phyloP scores from a whole-genome alignment of 2,329 filamentous ascomycete species.

The Botrytis porri region DNA sequence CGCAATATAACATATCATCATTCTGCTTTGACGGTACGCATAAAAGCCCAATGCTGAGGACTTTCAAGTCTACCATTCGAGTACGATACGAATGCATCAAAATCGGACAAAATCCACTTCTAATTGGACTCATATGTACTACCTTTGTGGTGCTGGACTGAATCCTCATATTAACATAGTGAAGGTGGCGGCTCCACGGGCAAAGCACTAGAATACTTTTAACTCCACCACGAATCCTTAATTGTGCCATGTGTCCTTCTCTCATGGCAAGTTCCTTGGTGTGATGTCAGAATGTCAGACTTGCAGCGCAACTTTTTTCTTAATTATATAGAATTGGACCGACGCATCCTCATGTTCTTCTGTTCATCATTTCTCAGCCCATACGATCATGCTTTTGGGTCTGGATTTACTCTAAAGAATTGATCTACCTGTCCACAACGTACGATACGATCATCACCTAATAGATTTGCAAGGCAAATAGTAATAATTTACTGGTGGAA shows the following conservation, averaged over 20 bases:
- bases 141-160: not conserved
- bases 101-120: not conserved
- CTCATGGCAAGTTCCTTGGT: not conserved
- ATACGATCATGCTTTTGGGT: not conserved
- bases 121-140: not conserved
- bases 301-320: not conserved
- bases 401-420: not conserved
- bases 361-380: not conserved
- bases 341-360: not conserved
- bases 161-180: not conserved
- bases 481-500: not conserved
- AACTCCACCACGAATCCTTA: conserved; percentile 1
- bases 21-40: not conserved
- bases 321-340: not conserved
- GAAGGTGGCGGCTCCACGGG: not conserved
- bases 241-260: not conserved
- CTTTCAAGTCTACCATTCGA: not conserved
- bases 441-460: not conserved
- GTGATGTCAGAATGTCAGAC: not conserved
- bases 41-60: not conserved
- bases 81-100: not conserved
- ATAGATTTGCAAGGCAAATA: not conserved
- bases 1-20: not conserved
- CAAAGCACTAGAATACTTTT: not conserved
- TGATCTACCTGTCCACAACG: not conserved